Evolutionary conservation across 2,329 filamentous ascomycete genomes (phyloP), one percentile per base, ranked within the genome.

Genomic region (Neofusicoccum ribis): DNA sequence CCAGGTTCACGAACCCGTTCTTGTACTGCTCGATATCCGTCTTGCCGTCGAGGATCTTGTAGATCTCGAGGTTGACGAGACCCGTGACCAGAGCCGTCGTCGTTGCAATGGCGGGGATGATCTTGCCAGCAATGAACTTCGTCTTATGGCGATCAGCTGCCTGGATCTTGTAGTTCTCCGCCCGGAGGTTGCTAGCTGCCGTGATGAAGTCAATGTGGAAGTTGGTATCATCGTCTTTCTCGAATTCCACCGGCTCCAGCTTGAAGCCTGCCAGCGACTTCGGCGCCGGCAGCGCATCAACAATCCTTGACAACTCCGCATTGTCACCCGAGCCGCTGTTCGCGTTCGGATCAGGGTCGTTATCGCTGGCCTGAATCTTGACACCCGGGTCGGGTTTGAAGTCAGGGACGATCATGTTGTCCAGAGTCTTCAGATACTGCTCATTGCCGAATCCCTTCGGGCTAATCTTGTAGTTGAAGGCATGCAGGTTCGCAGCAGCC

Each of bases 131-230:
- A 76, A 99, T 99, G 80, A 99, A 98, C 84, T 99, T 99, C 68
- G 94, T 99, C 88, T 95, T 96, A 85, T 97, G 95, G 68, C 92
- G 87, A 75, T 99, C 94, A 0, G 95, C 93, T 69, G 89, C 86
- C 73, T 92, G 88, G 70, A 99, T 99, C 79, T 95, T 96, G 86
- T 99, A 99, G 82, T 99, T 99, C 79, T 96, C 91, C 0, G 95
- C 95, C 67, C 96, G 91, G 67, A 99, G 84, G 77, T 99, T 99
- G 83, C 93, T 97, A 69, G 93, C 93, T 1, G 93, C 93, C 7
- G 95, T 96, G 80, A 99, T 98, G 83, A 99, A 99, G 79, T 98
- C 95, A 73, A 99, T 99, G 83, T 99, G 95, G 79, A 95, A 88
- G 79, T 99, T 99, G 59, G 90, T 92, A 78, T 99, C 96, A 73